Base-by-base conservation (phyloP, 305 asterid species). In the Rubia peregrina region DNA sequence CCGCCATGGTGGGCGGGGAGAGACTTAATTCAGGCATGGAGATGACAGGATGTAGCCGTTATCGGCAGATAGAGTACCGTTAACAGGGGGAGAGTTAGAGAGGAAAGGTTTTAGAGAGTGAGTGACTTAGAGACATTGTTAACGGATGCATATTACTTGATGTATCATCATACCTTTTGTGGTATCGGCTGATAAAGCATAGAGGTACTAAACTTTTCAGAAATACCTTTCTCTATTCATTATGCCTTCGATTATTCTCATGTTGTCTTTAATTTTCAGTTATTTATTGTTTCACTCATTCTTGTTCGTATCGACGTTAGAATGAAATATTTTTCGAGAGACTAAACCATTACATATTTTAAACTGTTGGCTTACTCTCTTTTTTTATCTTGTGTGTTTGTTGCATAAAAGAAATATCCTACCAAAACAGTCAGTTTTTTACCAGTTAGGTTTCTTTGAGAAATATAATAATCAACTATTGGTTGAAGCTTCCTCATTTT, bases 121-220 rank as follows among this genome's bases (percentile, higher is more conserved):
- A n/a, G n/a, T n/a, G n/a, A n/a, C n/a, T n/a, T n/a, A n/a, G n/a
- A n/a, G n/a, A n/a, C n/a, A n/a, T n/a, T n/a, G n/a, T n/a, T n/a
- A n/a, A n/a, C n/a, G 72, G 64, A 24, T 17, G 30, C 17, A n/a
- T 69, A 26, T 9, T 55, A 42, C 8, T 69, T 36, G 72, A 40
- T 36, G 64, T 19, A 19, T 33, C 64, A 9, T 38, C 44, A 17
- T 69, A n/a, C 42, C 42, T 33, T 14, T 36, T 24, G 14, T 41
- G 67, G 74, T 60, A 36, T 8, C n/a, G 61, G 61, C 33, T 71
- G 46, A 41, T 33, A 7, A 61, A 43, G 22, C 60, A 43, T 63
- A 63, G 30, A 63, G 68, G 68, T 63, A 38, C 40, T 69, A 40
- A n/a, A 69, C 8, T 68, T 55, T 6, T 36, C n/a, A 0, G 12